Evolutionary conservation across 768 basidiomycete species (phyloP), one percentile per base, ranked within the genome.

Genomic region (Lactarius hatsudake): DNA sequence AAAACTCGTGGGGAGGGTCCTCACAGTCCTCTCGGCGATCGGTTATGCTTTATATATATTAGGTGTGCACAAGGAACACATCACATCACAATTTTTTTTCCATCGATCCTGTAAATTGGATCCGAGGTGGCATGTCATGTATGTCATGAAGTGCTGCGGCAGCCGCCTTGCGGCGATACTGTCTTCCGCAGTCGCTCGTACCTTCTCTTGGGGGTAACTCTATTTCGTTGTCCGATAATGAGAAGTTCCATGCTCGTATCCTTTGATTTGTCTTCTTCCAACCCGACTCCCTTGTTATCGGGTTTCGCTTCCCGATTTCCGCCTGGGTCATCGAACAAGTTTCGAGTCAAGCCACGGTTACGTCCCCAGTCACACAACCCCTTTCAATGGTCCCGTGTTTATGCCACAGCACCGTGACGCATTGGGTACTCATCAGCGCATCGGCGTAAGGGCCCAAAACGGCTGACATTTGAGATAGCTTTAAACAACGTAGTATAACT

Each of bases 401-500:
- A 18, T 42, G 40, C 20, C 43, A 45, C 9, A n/a, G 43, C 51
- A 26, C 51, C 51, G 51, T 51, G 51, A 26, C 51, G 23, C 23
- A 26, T 51, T 23, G 23, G 23, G 23, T 51, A 13, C 45, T 48
- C 23, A 48, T 48, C n/a, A 7, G 23, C 45, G n/a, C 23, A 51
- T 51, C 51, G 10, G 6, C 3, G 2, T 53, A 53, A 7, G 26
- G 26, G 6, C 2, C 51, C 26, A 26, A 53, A 53, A 53, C 2
- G 13, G 26, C 26, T 53, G 26, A 61, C 38, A 66, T 56, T 57
- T 32, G 26, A 20, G 18, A 45, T 45, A 61, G 43, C 26, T 51
- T 57, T 67, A 67, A 67, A 56, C 48, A 63, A 67, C 32, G 20
- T 59, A 40, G n/a, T 63, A 59, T 59, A 62, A 51, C 53, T 54